phyloP scores from a whole-genome alignment of 2,329 filamentous ascomycete species.

The Emmonsiellopsis sp. region DNA sequence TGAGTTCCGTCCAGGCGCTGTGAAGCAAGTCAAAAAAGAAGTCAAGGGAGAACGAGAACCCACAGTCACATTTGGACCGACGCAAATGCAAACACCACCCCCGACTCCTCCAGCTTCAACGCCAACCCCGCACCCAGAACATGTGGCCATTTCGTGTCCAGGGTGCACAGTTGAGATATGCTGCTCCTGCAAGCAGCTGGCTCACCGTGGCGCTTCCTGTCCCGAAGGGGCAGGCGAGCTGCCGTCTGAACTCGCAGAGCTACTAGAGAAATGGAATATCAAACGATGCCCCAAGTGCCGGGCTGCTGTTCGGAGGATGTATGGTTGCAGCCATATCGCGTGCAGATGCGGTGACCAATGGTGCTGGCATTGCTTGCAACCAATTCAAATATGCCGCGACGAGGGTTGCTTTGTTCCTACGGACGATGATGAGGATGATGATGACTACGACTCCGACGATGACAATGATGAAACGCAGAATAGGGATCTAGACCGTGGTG shows the following conservation, averaged over 20 bases:
- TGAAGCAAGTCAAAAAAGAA: background rate
- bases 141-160: constrained; percentile 31
- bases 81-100: constrained; percentile 5
- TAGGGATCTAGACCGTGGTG: constrained; percentile 12
- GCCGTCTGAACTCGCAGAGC: constrained; percentile 23
- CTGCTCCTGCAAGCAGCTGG: constrained; percentile 32
- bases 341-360: constrained; percentile 44
- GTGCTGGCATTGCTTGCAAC: constrained; percentile 38
- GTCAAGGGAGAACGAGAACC: background rate
- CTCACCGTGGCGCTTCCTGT: constrained; percentile 24
- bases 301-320: constrained; percentile 40
- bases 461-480: constrained; percentile 6
- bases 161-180: constrained; percentile 37
- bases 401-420: constrained; percentile 9
- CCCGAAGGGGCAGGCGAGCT: constrained; percentile 29
- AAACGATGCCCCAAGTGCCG: constrained; percentile 44
- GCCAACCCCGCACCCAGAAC: background rate
- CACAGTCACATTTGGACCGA: constrained; percentile 1
- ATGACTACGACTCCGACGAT: constrained; percentile 12
- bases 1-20: background rate
- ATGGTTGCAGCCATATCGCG: constrained; percentile 40
- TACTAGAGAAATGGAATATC: constrained; percentile 38
- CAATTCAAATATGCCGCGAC: constrained; percentile 23
- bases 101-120: constrained; percentile 13
- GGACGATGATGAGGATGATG: constrained; percentile 10